Percentiles rank a stretch among this genome's conserved stretches.
Conservation (phyloP, 2,329 filamentous ascomycete genomes). For the Pseudogymnoascus sp. region DNA sequence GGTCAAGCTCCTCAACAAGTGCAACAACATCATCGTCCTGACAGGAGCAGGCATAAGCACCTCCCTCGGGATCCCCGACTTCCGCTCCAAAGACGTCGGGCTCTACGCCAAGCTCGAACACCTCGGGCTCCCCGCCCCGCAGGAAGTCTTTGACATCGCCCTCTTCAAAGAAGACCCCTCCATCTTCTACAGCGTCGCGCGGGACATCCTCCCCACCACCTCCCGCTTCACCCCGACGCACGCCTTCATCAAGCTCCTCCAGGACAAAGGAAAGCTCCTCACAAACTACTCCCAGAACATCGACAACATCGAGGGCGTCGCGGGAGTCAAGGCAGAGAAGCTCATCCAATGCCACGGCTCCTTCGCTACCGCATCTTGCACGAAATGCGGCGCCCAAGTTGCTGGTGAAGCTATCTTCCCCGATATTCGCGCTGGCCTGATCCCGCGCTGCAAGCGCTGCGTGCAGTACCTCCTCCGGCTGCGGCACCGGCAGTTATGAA, state of each 20-base stretch:
- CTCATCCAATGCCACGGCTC: slow-evolving; percentile 95
- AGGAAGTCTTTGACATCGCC: slow-evolving; percentile 90
- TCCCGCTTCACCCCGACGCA: slow-evolving; percentile 86
- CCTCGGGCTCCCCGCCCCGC: slow-evolving; percentile 70
- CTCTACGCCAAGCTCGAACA: slow-evolving; percentile 81
- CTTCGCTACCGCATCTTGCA: slow-evolving; percentile 85
- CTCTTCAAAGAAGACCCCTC: slow-evolving; percentile 80
- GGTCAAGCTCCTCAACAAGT: slow-evolving; percentile 64
- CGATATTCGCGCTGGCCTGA: slow-evolving; percentile 67
- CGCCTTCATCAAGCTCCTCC: slow-evolving; percentile 83
- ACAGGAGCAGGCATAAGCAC: slow-evolving; percentile 97
- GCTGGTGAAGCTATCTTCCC: slow-evolving; percentile 71
- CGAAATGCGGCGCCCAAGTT: slow-evolving; percentile 71
- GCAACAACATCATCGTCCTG: slow-evolving; percentile 82
- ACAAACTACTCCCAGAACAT: slow-evolving; percentile 99
- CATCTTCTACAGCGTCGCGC: slow-evolving; percentile 87
- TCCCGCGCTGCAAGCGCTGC: slow-evolving; percentile 74
- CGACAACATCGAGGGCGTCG: slow-evolving; percentile 86
- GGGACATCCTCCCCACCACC: slow-evolving; percentile 77
- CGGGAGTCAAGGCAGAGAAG: slow-evolving; percentile 73
- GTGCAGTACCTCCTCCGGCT: slow-evolving; percentile 45
- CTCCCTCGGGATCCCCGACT: slow-evolving; percentile 93
- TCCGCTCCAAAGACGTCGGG: slow-evolving; percentile 86
- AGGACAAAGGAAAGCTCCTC: slow-evolving; percentile 80
- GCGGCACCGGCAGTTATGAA: slow-evolving; percentile 46